Conservation (phyloP, 1,139 yeast species). For the Geotrichum fermentans region DNA sequence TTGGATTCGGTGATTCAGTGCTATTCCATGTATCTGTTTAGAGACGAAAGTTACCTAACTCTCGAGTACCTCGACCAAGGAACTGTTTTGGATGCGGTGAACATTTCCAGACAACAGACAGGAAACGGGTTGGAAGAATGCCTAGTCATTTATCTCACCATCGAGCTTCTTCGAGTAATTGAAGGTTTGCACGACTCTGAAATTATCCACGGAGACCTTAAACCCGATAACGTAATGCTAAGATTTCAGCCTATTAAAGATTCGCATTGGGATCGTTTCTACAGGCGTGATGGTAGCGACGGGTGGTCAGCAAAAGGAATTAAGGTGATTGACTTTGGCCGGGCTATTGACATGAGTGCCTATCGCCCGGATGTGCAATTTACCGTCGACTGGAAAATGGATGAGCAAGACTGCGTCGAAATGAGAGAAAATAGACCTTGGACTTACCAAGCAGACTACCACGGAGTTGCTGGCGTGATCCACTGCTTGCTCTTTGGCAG, state of each 20-base stretch:
- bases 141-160: constrained; percentile 57
- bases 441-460: constrained; percentile 82
- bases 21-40: constrained; percentile 51
- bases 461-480: constrained; percentile 71
- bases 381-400: constrained; percentile 57
- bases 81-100: constrained; percentile 68
- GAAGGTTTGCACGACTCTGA: constrained; percentile 61
- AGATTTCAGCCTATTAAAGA: constrained; percentile 41
- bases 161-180: constrained; percentile 56
- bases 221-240: constrained; percentile 84
- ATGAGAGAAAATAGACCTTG: constrained; percentile 61
- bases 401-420: constrained; percentile 72
- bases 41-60: constrained; percentile 71
- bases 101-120: constrained; percentile 29
- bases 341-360: constrained; percentile 67
- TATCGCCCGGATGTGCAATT: constrained; percentile 51
- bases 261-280: constrained; percentile 26
- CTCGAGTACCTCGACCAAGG: constrained; percentile 71
- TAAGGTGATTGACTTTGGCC: constrained; percentile 74
- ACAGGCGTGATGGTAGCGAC: constrained; percentile 35
- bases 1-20: constrained; percentile 48
- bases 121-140: constrained; percentile 51
- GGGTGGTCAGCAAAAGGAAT: constrained; percentile 58
- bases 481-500: constrained; percentile 62
- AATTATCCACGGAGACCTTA: constrained; percentile 79